A percentile compares a stretch with the other conserved stretches of the same genome.
Conservation (phyloP, 352 stramenopile genomes). For the Thalassiosira delicatula region DNA sequence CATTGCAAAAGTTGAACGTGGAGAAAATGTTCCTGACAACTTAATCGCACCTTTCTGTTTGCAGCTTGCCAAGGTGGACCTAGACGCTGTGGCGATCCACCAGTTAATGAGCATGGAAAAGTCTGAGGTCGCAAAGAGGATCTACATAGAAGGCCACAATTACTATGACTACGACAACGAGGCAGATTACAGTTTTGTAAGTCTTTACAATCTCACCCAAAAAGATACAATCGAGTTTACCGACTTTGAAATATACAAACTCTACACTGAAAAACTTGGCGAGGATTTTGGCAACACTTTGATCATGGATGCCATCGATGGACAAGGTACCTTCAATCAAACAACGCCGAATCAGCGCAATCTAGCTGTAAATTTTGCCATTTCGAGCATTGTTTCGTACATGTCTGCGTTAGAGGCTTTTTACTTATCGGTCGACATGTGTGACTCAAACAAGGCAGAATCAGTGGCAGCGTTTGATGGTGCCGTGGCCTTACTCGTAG, state of each 20-base stretch:
- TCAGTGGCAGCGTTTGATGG: slow-evolving; percentile 67
- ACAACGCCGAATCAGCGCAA: slow-evolving; percentile 46
- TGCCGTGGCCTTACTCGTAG: slow-evolving; percentile 75
- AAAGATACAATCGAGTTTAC: slow-evolving; percentile 42
- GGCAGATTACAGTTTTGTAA: slow-evolving; percentile 50
- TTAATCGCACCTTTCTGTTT: not conserved
- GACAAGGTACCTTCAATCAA: slow-evolving; percentile 42
- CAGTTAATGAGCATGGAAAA: slow-evolving; percentile 77
- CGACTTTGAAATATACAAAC: slow-evolving; percentile 52
- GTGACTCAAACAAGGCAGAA: slow-evolving; percentile 25
- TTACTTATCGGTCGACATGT: slow-evolving; percentile 55
- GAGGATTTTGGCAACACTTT: slow-evolving; percentile 50
- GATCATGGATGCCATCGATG: slow-evolving; percentile 58
- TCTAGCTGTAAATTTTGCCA: slow-evolving; percentile 56
- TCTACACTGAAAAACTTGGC: slow-evolving; percentile 36
- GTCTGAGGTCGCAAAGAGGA: slow-evolving; percentile 63
- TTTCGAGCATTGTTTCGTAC: slow-evolving; percentile 74
- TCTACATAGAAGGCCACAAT: slow-evolving; percentile 71
- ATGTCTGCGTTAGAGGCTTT: slow-evolving; percentile 63
- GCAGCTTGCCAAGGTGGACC: slow-evolving; percentile 71
- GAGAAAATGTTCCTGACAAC: slow-evolving; percentile 5
- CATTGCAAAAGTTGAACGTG: not conserved
- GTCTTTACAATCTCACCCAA: slow-evolving; percentile 67
- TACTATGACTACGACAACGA: slow-evolving; percentile 71
- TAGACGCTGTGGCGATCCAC: slow-evolving; percentile 78